Evolutionary conservation across 164 flowering plant genomes (phyloP), one percentile per base, ranked within the genome.

Genomic region (Houttuynia cordata): DNA sequence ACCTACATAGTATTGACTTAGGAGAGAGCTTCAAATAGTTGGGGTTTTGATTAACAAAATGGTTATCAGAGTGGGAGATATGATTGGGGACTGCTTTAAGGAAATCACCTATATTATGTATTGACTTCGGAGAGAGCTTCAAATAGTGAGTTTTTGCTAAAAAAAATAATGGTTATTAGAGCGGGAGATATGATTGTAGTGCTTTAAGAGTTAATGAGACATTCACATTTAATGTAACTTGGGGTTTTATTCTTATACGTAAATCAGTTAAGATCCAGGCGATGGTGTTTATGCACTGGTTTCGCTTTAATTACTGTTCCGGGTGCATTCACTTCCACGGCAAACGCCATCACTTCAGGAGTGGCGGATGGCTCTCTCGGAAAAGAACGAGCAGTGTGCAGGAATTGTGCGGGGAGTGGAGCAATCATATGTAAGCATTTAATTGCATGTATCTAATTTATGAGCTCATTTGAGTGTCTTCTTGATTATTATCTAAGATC

Each of bases 391-490:
- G 67, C 88, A 41, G 96, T 64, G 12, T 92, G 98, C 73, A 79
- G 96, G 34, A 92, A 89, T 64, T 92, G 98, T 80, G 68, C 73
- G 60, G 98, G 96, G 39, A 81, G 88, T 79, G 97, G 98, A 63
- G 93, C 91, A 71, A 68, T 92, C 52, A 77, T 92, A 10, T 92
- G 98, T 92, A 78, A 87, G 96, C 75, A 19, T 62, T 23, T 15
- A 50, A 20, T 56, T 41, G 30, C 23, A 14, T 56, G 24, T 53
- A n/a, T 56, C 37, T 5, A 13, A 13, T 17, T 56, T 24, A 23
- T 24, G 34, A n/a, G 0, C 58, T 4, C 21, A 10, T 24, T 25
- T 24, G 15, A 23, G 34, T 7, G 19, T 76, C 74, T 81, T 62
- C 66, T 64, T 67, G 49, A 45, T 45, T 45, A 30, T 45, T 45